phyloP scores from a whole-genome alignment of 129 eudicot genomes.

The Saussurea involucrata region DNA sequence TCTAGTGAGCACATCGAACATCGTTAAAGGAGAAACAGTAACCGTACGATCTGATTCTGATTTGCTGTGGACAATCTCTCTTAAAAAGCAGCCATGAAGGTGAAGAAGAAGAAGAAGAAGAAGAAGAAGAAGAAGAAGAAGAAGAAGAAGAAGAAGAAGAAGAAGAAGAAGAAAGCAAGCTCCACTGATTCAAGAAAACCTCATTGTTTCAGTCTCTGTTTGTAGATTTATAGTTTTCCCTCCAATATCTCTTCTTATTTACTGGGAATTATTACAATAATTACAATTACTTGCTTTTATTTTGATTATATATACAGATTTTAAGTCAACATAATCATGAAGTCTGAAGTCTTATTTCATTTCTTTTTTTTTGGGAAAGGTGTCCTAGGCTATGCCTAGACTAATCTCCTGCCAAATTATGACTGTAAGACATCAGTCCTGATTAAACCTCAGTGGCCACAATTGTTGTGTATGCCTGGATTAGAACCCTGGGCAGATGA shows the following conservation, averaged over 20 bases:
- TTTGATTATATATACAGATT: neutral
- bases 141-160: constrained; percentile 16
- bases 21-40: constrained; percentile 48
- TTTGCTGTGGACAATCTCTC: constrained; percentile 89
- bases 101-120: neutral
- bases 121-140: no score
- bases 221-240: neutral
- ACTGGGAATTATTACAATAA: neutral
- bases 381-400: no score
- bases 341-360: no score
- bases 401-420: no score
- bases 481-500: no score
- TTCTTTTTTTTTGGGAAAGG: neutral
- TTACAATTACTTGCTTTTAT: neutral
- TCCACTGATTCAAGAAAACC: neutral
- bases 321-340: neutral
- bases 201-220: neutral
- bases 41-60: constrained; percentile 75
- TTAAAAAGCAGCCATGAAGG: constrained; percentile 43
- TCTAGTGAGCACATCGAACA: constrained; percentile 81
- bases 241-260: neutral
- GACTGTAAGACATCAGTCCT: no score
- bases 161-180: neutral
- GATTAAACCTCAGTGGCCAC: no score
- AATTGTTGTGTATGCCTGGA: no score